phyloP scores from a whole-genome alignment of 1,139 yeast genomes.

The Hemisphaericaspora xylanilytica region DNA sequence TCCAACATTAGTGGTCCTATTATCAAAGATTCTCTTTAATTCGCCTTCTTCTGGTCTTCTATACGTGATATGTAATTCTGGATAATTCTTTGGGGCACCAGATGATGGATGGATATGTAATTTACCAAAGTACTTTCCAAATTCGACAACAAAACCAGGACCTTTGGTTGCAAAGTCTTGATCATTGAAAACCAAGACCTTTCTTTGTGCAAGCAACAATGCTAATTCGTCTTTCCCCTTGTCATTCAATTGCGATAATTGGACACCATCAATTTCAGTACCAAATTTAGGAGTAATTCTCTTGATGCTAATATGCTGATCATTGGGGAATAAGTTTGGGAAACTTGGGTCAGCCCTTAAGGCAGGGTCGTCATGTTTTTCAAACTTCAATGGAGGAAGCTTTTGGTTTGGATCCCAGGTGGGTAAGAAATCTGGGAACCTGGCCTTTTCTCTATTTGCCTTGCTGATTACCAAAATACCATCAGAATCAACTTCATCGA shows the following conservation, averaged over 20 bases:
- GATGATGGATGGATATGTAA: slow-evolving; percentile 33
- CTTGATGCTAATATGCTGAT: slow-evolving; percentile 14
- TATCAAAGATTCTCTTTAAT: slow-evolving; percentile 21
- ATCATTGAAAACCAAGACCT: slow-evolving; percentile 29
- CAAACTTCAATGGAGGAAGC: slow-evolving; percentile 44
- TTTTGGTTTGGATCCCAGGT: slow-evolving; percentile 50
- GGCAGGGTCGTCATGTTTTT: slow-evolving; percentile 54
- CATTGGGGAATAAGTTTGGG: slow-evolving; percentile 26
- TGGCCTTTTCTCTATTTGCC: slow-evolving; percentile 28
- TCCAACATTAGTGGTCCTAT: slow-evolving; percentile 16
- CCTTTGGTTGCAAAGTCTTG: slow-evolving; percentile 34
- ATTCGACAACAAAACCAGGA: slow-evolving; percentile 26
- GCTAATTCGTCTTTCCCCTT: slow-evolving; percentile 34
- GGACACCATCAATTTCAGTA: slow-evolving; percentile 30
- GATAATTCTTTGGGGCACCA: slow-evolving; percentile 25
- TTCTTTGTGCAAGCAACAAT: slow-evolving; percentile 30
- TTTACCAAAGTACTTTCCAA: slow-evolving; percentile 31
- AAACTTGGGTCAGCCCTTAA: slow-evolving; percentile 32
- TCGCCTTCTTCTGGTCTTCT: slow-evolving; percentile 27
- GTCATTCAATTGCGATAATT: slow-evolving; percentile 30
- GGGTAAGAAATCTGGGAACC: slow-evolving; percentile 48
- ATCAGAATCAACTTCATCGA: slow-evolving; percentile 37
- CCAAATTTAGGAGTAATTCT: slow-evolving; percentile 34
- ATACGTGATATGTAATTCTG: slow-evolving; percentile 30
- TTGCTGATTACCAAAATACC: slow-evolving; percentile 34